Conservation (phyloP, 306 rosid species). For the Cercis canadensis region DNA sequence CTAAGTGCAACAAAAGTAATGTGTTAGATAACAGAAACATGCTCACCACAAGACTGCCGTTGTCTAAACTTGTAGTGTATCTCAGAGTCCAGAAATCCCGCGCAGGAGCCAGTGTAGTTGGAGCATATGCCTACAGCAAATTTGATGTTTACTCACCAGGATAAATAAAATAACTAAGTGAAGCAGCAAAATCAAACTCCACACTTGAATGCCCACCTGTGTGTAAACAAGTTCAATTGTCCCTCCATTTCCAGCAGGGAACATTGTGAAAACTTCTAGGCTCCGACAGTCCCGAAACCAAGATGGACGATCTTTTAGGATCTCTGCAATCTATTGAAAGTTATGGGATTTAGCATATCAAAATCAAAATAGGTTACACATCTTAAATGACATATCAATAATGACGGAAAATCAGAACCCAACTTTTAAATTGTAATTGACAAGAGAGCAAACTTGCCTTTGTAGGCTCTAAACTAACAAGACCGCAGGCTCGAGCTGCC, state of each 20-base stretch:
- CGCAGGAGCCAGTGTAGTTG: conserved; percentile 95
- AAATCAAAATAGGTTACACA: conserved; percentile 16
- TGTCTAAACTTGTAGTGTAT: conserved; percentile 85
- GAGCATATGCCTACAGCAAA: conserved; percentile 79
- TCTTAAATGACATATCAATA: conserved; percentile 16
- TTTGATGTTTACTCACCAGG: conserved; percentile 4
- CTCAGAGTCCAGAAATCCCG: conserved; percentile 98
- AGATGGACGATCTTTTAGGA: conserved; percentile 97
- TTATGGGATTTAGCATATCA: conserved; percentile 6
- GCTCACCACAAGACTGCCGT: conserved; percentile 93
- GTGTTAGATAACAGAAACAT: not conserved
- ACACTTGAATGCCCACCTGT: conserved; percentile 58
- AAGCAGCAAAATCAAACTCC: not conserved
- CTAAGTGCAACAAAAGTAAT: not conserved
- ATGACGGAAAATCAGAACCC: conserved; percentile 1
- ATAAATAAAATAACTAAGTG: not conserved
- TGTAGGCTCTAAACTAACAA: conserved; percentile 90
- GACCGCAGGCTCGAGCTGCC: conserved; percentile 99
- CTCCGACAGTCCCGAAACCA: conserved; percentile 99
- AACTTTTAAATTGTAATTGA: no score
- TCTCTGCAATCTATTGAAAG: conserved; percentile 82
- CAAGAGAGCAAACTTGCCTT: conserved; percentile 55
- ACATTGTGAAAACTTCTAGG: conserved; percentile 92
- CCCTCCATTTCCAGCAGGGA: conserved; percentile 95
- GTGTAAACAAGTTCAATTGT: conserved; percentile 92